Base-by-base conservation (phyloP, 176 grass and related monocot species). In the Aegilops bicornis region DNA sequence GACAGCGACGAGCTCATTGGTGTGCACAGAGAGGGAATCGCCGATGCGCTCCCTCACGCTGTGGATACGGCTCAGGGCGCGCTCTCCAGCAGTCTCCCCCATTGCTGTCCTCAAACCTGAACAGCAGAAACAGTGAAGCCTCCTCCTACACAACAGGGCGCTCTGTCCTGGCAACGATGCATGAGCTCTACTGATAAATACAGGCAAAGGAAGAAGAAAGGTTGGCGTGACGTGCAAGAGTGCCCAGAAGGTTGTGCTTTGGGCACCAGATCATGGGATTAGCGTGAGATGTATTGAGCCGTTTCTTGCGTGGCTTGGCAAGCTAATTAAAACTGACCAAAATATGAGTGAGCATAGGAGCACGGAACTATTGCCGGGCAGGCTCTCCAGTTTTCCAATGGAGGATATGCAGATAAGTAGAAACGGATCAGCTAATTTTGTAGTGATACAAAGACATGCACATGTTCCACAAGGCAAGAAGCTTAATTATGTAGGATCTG, bases 1-100 rank as follows among this genome's bases (percentile, higher is more conserved):
- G 82, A 96, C 87, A 15, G 97, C 94, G 19, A 96, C 90, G 12
- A 99, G 91, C 90, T 99, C 97, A 89, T 99, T 99, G 13, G 94
- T 92, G 86, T 99, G 97, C 2, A 89, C 92, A 1, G 92, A 94
- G 81, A 99, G 97, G 72, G 94, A 91, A 64, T 91, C 94, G 0
- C 97, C 92, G 68, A 94, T 91, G 69, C 87, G 90, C 85, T 97
- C 97, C 89, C 90, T 91, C 20, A 99, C 85, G 79, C 94, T 99
- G 97, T 97, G 90, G 83, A 91, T 65, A 24, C 94, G 97, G 90
- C 85, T 93, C 92, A 99, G 89, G 25, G 85, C 85, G 29, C 87
- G 90, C 43, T 92, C 88, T 39, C 87, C 92, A 17, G 83, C 61
- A 58, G 81, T 37, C 77, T 97, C 90, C 43, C 92, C 94, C 94